These are phyloP conservation scores for Xylaria polymorpha DNA, from an alignment of 2,329 filamentous ascomycete genomes.

Conservation along the genomic window DNA sequence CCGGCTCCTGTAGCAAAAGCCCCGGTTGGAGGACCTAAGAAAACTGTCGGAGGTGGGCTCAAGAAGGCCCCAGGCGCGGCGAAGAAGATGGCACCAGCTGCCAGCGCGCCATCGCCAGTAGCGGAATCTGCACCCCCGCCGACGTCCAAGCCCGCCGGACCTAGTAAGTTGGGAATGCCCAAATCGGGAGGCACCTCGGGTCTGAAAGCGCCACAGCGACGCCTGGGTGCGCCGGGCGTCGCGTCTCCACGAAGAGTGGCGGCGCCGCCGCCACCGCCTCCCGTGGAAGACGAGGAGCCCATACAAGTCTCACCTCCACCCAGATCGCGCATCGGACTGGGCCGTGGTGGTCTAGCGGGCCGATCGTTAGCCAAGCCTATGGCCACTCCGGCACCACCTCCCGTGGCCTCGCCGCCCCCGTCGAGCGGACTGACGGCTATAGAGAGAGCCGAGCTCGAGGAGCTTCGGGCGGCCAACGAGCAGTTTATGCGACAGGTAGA, in stretches of 20 bases:
- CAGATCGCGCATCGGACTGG: constrained; percentile 72
- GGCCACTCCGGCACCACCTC: constrained; percentile 60
- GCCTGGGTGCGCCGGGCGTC: constrained; percentile 60
- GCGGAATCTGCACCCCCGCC: constrained; percentile 66
- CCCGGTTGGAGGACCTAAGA: constrained; percentile 56
- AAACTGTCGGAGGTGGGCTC: constrained; percentile 52
- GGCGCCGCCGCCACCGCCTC: constrained; percentile 58
- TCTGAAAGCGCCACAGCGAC: constrained; percentile 70
- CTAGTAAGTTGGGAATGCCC: constrained; percentile 66
- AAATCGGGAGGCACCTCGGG: constrained; percentile 65
- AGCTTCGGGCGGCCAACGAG: constrained; percentile 86
- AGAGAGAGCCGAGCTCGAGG: constrained; percentile 93
- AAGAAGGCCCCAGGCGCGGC: constrained; percentile 64
- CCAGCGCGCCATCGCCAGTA: constrained; percentile 54
- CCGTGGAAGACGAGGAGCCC: constrained; percentile 67
- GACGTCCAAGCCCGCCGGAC: constrained; percentile 61
- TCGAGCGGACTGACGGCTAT: constrained; percentile 76
- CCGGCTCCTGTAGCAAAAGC: constrained; percentile 68
- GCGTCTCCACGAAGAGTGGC: constrained; percentile 65
- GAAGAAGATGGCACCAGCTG: constrained; percentile 61
- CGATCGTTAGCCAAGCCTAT: constrained; percentile 84
- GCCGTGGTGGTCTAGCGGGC: constrained; percentile 85
- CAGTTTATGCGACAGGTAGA: constrained; percentile 79
- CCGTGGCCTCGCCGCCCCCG: constrained; percentile 68
- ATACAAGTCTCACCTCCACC: constrained; percentile 64